phyloP scores from a whole-genome alignment of 2,329 filamentous ascomycete genomes.

The Epichloe uncinata region DNA sequence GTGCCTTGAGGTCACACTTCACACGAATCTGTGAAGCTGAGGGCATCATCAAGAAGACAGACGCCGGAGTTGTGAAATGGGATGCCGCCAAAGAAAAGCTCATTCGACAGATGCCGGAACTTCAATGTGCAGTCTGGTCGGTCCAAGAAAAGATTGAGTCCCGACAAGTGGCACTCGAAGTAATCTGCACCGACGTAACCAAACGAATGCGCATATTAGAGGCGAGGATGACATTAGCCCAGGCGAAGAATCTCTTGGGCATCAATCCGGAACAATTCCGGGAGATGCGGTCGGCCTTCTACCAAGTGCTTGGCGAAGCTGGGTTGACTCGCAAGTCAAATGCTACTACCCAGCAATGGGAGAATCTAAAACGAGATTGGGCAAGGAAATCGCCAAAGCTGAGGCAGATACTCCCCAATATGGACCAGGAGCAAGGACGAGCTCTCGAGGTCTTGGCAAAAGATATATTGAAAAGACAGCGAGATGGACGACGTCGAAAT shows the following conservation, averaged over 20 bases:
- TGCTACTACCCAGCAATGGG: conserved; percentile 58
- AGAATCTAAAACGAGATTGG: conserved; percentile 56
- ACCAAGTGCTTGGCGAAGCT: conserved; percentile 49
- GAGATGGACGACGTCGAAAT: conserved; percentile 50
- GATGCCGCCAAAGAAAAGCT: conserved; percentile 55
- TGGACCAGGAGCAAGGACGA: conserved; percentile 40
- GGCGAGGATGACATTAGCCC: conserved; percentile 55
- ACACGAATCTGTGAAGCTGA: conserved; percentile 55
- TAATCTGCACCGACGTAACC: conserved; percentile 70
- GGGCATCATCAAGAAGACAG: conserved; percentile 60
- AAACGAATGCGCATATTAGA: conserved; percentile 59
- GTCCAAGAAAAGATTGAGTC: conserved; percentile 44
- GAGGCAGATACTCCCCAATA: conserved; percentile 33
- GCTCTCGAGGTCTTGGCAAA: conserved; percentile 59
- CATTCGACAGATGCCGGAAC: conserved; percentile 48
- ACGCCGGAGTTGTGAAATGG: conserved; percentile 62
- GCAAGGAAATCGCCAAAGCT: conserved; percentile 43
- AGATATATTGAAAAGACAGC: conserved; percentile 65
- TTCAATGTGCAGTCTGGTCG: conserved; percentile 47
- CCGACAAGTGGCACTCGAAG: conserved; percentile 58
- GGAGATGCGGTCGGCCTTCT: conserved; percentile 51
- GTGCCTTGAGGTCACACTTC: conserved; percentile 51
- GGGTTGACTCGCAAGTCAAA: conserved; percentile 63
- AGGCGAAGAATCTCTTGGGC: conserved; percentile 51
- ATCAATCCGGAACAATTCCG: conserved; percentile 35